Evolutionary conservation across 495 filamentous ascomycete species (phyloP).

Genomic region (Hypoxylon fragiforme): DNA sequence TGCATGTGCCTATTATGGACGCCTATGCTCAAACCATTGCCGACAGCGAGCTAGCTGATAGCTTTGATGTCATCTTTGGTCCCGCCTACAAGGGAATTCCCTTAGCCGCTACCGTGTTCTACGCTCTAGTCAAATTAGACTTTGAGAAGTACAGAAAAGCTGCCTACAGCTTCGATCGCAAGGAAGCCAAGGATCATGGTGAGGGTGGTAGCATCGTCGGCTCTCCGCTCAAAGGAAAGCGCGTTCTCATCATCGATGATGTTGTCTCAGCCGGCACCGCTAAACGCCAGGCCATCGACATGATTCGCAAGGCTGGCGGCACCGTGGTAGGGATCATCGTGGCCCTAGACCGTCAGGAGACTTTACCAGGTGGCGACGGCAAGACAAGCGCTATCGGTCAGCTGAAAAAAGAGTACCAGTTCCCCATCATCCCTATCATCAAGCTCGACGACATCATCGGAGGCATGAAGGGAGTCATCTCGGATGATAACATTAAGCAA

Average conservation of each 20-base stretch:
- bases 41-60: constrained; percentile 42
- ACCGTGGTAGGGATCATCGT: constrained; percentile 82
- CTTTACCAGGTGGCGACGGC: constrained; percentile 59
- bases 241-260: constrained; percentile 88
- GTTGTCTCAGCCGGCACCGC: constrained; percentile 95
- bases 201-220: constrained; percentile 93
- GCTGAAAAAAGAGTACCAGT: constrained; percentile 68
- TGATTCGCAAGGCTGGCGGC: constrained; percentile 80
- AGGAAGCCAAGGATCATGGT: constrained; percentile 92
- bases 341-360: constrained; percentile 86
- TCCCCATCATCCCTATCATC: constrained; percentile 59
- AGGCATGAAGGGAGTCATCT: constrained; percentile 55
- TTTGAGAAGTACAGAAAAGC: constrained; percentile 55
- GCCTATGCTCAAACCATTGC: constrained; percentile 80
- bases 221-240: constrained; percentile 77
- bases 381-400: constrained; percentile 73
- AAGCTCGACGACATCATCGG: constrained; percentile 80
- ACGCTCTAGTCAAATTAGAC: constrained; percentile 69
- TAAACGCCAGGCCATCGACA: constrained; percentile 83
- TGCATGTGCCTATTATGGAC: constrained; percentile 70
- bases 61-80: constrained; percentile 75
- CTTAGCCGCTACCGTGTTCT: constrained; percentile 71
- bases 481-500: constrained; percentile 65
- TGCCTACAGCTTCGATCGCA: constrained; percentile 90
- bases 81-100: constrained; percentile 97